Conservation (phyloP, 192 early-diverging fungal genomes). For the Coemansia asiatica region DNA sequence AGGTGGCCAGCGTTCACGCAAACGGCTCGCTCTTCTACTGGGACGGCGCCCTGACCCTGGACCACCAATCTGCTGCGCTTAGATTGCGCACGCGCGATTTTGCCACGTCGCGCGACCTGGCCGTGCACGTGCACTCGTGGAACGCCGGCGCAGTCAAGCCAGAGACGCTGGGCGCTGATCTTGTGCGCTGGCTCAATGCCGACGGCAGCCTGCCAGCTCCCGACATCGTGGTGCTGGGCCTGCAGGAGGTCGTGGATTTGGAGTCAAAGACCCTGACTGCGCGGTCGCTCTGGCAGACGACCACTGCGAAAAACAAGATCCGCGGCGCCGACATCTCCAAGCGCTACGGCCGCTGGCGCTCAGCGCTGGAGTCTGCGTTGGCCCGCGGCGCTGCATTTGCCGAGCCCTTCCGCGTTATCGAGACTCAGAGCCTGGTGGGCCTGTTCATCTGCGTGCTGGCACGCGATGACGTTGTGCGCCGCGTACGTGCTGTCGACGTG, state of each 20-base stretch:
- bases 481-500: slow-evolving; percentile 62
- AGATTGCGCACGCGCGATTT: slow-evolving; percentile 61
- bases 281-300: slow-evolving; percentile 51
- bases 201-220: slow-evolving; percentile 60
- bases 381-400: slow-evolving; percentile 45
- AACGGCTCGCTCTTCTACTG: slow-evolving; percentile 51
- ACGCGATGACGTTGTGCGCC: slow-evolving; percentile 56
- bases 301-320: slow-evolving; percentile 25
- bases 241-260: slow-evolving; percentile 97
- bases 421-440: slow-evolving; percentile 83
- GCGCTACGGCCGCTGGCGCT: slow-evolving; percentile 83
- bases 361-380: slow-evolving; percentile 66
- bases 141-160: slow-evolving; percentile 93
- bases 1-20: slow-evolving; percentile 46
- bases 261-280: slow-evolving; percentile 76
- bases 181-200: slow-evolving; percentile 37
- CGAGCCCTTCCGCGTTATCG: slow-evolving; percentile 63
- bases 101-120: slow-evolving; percentile 63
- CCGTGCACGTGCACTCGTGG: slow-evolving; percentile 85
- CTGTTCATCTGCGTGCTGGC: slow-evolving; percentile 88
- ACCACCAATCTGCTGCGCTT: slow-evolving; percentile 61
- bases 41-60: slow-evolving; percentile 43
- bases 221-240: slow-evolving; percentile 82
- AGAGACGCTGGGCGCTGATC: slow-evolving; percentile 60
- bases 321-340: slow-evolving; percentile 48